A percentile compares a stretch with the other conserved stretches of the same genome.
phyloP scores from a whole-genome alignment of 768 basidiomycete species.

The Nevesoporus exiguus region DNA sequence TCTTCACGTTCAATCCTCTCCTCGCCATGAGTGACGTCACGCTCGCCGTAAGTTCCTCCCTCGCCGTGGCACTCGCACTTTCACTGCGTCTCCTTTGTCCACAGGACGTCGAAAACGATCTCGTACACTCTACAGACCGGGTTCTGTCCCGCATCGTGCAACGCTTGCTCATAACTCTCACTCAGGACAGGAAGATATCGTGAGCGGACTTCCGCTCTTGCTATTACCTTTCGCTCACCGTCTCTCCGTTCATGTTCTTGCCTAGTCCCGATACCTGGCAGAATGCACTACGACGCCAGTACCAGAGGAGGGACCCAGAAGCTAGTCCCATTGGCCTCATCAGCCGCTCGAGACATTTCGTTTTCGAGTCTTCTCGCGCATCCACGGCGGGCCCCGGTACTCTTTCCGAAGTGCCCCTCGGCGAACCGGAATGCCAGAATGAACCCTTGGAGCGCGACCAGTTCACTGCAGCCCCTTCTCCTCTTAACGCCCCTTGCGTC shows the following conservation, averaged over 20 bases:
- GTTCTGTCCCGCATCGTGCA: constrained; percentile 74
- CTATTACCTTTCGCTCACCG: constrained; percentile 15
- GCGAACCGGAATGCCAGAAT: constrained; percentile 12
- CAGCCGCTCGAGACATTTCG: constrained; percentile 21
- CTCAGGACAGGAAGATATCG: constrained; percentile 79
- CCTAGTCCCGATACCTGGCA: constrained; percentile 75
- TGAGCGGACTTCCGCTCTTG: constrained; percentile 37
- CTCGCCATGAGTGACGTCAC: constrained; percentile 71
- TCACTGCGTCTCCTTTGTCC: constrained; percentile 13
- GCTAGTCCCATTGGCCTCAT: constrained; percentile 68
- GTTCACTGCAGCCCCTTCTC: not conserved
- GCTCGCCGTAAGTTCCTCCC: constrained; percentile 46
- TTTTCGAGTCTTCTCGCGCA: constrained; percentile 29
- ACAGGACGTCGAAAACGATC: constrained; percentile 79
- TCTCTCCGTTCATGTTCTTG: constrained; percentile 14
- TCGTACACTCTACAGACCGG: constrained; percentile 53
- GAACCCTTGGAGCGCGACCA: constrained; percentile 12
- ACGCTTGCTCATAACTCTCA: constrained; percentile 66
- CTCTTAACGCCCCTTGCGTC: not conserved
- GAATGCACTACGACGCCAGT: constrained; percentile 70
- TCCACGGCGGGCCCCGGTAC: constrained; percentile 22
- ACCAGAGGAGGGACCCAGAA: constrained; percentile 65
- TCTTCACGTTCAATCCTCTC: constrained; percentile 75
- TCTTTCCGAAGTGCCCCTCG: constrained; percentile 6
- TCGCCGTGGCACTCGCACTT: not conserved